Evolutionary conservation across 257 asterid species (phyloP), one percentile per base, ranked within the genome.

Genomic region (Fraxinus pennsylvanica): DNA sequence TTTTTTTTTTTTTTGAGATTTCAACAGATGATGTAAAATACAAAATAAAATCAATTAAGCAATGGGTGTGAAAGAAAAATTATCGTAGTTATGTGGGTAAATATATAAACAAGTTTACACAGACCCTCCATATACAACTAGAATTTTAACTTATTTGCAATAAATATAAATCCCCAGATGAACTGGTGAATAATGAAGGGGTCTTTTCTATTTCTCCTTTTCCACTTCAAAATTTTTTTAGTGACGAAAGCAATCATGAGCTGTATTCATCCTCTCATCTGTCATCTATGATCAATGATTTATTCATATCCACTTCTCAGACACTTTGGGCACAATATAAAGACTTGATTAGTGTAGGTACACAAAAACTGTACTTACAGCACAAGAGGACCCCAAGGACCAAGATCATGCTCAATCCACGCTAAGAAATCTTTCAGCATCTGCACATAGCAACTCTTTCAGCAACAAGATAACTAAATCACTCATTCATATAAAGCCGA

Each of bases 381-480:
- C 74, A 81, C 91, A 69, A 85, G 73, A 80, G 91, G 91, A 81
- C 91, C 91, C 91, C 91, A 87, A 76, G 86, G 86, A 75, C 91
- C 91, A 73, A 87, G 89, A 81, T 87, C 89, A 35, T 78, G 78
- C 19, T 87, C 86, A 47, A 87, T 81, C 91, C 89, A 87, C 32
- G 74, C n/a, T 80, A 87, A 78, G 76, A 87, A 87, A 35, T 85
- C 76, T 79, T 83, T 87, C 72, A 87, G 77, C 43, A 85, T 83
- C 91, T 87, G 85, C 79, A 72, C 35, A 30, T 72, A 41, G 22
- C 59, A 57, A 63, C 25, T n/a, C 15, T 68, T 54, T 33, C 50
- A 52, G 57, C 27, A 72, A 54, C 30, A 72, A 6, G 17, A 19
- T 59, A 63, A 13, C 69, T 27, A 63, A 25, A 63, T 63, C 36